phyloP scores from a whole-genome alignment of 306 rosid genomes.

The Prunus davidiana region DNA sequence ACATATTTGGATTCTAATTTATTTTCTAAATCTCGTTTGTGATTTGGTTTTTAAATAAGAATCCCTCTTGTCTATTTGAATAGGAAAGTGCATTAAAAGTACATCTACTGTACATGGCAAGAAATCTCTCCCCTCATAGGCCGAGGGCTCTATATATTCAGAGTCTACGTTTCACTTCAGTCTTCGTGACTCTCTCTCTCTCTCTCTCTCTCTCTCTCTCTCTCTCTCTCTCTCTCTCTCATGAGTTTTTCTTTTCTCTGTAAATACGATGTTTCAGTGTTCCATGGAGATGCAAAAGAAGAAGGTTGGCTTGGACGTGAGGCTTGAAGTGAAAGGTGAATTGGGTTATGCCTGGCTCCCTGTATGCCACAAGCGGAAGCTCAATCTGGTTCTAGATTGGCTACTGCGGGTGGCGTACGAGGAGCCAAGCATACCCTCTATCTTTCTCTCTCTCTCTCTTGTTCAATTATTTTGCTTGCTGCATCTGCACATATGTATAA shows the following conservation, averaged over 20 bases:
- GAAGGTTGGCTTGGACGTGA: background rate
- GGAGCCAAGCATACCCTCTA: conserved; percentile 41
- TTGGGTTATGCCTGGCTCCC: conserved; percentile 41
- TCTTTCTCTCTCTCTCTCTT: background rate
- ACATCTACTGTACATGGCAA: conserved; percentile 10
- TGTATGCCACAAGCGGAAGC: conserved; percentile 41
- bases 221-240: background rate
- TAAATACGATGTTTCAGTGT: background rate
- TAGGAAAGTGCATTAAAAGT: background rate
- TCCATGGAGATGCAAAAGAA: background rate
- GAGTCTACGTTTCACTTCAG: background rate
- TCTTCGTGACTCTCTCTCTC: background rate
- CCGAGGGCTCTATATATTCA: background rate
- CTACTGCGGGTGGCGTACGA: conserved; percentile 33
- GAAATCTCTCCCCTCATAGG: background rate
- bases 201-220: background rate
- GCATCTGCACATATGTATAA: background rate
- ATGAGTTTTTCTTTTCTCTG: background rate
- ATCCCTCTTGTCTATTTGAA: background rate
- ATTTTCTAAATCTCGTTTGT: background rate
- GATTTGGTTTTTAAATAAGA: background rate
- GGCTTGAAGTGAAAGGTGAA: background rate
- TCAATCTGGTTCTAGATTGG: conserved; percentile 21
- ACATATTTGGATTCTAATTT: background rate
- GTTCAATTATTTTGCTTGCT: background rate